Evolutionary conservation across 1,139 yeast species (phyloP), one percentile per base, ranked within the genome.

Genomic region (Debaryomycetaceae sp.): DNA sequence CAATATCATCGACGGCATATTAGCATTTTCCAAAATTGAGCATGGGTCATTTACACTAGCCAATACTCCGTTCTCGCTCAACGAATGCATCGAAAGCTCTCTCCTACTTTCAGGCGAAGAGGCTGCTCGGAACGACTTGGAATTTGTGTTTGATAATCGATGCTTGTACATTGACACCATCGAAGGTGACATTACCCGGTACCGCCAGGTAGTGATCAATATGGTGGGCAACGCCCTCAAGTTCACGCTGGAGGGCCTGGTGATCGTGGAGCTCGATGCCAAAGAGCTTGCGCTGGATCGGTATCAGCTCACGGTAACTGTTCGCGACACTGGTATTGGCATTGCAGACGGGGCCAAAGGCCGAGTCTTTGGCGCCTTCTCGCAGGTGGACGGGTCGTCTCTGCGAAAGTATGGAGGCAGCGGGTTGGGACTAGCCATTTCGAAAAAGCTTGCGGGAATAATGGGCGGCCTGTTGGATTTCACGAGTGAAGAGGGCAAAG

Each of bases 281-380:
- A 39, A 37, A 10, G 43, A 39, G 22, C 44, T 58, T 15, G 37
- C 47, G 2, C 52, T 50, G 12, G 53, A 54, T 26, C 48, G 73
- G 12, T 62, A 56, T 33, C 72, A 68, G 35, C 52, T 69, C 33
- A 42, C 46, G 4, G 47, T 71, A 5, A 44, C 55, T 3, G 73
- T 71, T 11, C 52, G 57, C 26, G 80, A 73, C 39, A 68, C 78
- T 0, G 79, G 80, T n/a, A 72, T 73, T 35, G 79, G 80, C 4
- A 73, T 73, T 27, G 74, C 77, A 3, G 54, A 56, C 28, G 61
- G 57, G 27, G 59, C 72, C 3, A 54, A 58, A 22, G 51, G 53
- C 25, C 70, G 67, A 45, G 67, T 73, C 1, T 73, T 73, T 47
- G 68, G 73, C 4, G 75, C 75, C 2, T 73, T 73, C 40, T 67